Conservation (phyloP, 441 rosid species). For the Eutrema salsugineum region DNA sequence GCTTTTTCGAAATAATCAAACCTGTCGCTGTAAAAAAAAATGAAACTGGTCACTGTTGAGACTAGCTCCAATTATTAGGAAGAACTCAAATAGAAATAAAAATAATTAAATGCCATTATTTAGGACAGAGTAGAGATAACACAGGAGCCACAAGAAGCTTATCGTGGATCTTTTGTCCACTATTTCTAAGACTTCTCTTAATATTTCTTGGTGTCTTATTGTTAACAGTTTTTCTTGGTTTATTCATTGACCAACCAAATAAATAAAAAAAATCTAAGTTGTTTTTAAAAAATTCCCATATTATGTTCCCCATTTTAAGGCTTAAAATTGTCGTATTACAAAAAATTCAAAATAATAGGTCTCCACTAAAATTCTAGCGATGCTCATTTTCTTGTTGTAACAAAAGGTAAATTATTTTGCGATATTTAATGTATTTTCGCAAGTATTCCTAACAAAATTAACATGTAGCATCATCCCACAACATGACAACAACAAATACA, state of each 20-base stretch:
- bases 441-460: background rate
- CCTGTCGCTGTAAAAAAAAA: background rate
- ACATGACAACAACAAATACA: background rate
- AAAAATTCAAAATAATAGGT: background rate
- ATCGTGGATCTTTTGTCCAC: background rate
- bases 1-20: background rate
- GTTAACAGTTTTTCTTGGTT: background rate
- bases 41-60: background rate
- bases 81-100: background rate
- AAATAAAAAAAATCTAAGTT: too few species aligned
- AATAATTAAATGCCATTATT: background rate
- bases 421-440: background rate
- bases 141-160: background rate
- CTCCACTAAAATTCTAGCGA: background rate
- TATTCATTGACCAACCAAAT: background rate
- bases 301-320: background rate
- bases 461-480: background rate
- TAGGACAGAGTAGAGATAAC: background rate
- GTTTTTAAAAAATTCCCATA: background rate
- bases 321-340: background rate
- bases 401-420: background rate
- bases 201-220: background rate
- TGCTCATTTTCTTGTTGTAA: background rate
- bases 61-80: background rate
- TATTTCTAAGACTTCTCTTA: background rate